Evolutionary conservation across 805 yeast species (phyloP), one percentile per base, ranked within the genome.

Genomic region (Candida xyloterini): DNA sequence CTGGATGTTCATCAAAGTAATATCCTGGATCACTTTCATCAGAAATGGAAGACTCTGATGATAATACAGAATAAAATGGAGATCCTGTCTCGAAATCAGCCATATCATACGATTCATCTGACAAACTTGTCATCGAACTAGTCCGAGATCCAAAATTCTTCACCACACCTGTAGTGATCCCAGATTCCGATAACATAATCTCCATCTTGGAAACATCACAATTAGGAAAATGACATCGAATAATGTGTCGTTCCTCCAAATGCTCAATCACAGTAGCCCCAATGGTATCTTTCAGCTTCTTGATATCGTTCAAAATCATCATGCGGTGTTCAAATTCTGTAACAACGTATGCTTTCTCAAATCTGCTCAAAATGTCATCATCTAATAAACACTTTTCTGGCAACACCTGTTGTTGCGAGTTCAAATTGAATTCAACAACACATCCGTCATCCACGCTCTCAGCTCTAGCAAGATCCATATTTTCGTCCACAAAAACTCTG

Each of bases 201-300:
- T 80, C 82, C 50, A 84, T 74, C 48, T 78, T 78, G 5, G 58
- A 65, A 6, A 70, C 61, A 44, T 83, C 87, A 43, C 83, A 71
- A 56, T 83, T 84, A 24, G 91, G 88, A 63, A 87, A 85, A 81
- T 76, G 48, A 81, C 65, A 36, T 46, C 60, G 56, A 33, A 59
- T 48, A 10, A 79, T 51, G 22, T 63, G 54, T 38, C 59, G 60
- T 22, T 68, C 63, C 32, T 67, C 68, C 38, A 74, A 61, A 33
- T 78, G 67, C 39, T 83, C 66, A 7, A 47, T 38, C 85, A 88
- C 47, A 79, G 73, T 47, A 3, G 57, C 49, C 10, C 61, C 63
- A 33, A 59, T 59, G 13, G 36, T 43, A 21, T 51, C 52, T 21
- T 47, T 46, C 34, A 59, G 40, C n/a, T 31, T 33, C 15, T 40